Percentiles rank a stretch among this genome's conserved stretches.
Evolutionary conservation across 306 rosid species (phyloP).

Genomic region (Psophocarpus tetragonolobus): DNA sequence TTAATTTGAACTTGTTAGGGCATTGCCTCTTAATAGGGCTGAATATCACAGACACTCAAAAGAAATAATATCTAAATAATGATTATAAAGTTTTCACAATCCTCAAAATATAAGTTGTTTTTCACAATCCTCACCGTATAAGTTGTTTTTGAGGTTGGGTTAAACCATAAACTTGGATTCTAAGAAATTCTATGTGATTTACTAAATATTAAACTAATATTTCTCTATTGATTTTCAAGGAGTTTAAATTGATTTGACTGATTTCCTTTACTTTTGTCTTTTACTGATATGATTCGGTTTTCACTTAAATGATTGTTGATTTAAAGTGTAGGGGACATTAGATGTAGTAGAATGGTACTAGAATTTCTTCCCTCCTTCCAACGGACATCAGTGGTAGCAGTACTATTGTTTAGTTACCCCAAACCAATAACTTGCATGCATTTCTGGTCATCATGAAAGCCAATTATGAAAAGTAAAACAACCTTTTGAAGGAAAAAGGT

Average conservation of each 20-base stretch:
- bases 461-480: conserved; percentile 35
- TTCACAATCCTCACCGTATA: too few relatives aligned
- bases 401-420: conserved; percentile 18
- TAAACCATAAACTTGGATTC: too few relatives aligned
- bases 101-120: too few relatives aligned
- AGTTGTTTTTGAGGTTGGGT: too few relatives aligned
- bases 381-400: conserved; percentile 10
- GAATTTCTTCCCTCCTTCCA: background rate
- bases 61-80: too few relatives aligned
- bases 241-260: background rate
- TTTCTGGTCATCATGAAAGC: conserved; percentile 27
- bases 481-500: conserved; percentile 29
- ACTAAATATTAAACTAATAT: background rate
- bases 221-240: background rate
- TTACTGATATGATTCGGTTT: background rate
- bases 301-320: background rate
- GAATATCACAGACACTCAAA: too few relatives aligned
- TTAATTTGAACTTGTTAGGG: too few relatives aligned
- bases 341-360: conserved; percentile 5
- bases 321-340: conserved; percentile 11
- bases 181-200: background rate
- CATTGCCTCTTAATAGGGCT: too few relatives aligned
- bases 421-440: conserved; percentile 28
- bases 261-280: background rate
- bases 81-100: too few relatives aligned